Base-by-base conservation (phyloP, 257 asterid species). In the Thymus quinquecostatus region DNA sequence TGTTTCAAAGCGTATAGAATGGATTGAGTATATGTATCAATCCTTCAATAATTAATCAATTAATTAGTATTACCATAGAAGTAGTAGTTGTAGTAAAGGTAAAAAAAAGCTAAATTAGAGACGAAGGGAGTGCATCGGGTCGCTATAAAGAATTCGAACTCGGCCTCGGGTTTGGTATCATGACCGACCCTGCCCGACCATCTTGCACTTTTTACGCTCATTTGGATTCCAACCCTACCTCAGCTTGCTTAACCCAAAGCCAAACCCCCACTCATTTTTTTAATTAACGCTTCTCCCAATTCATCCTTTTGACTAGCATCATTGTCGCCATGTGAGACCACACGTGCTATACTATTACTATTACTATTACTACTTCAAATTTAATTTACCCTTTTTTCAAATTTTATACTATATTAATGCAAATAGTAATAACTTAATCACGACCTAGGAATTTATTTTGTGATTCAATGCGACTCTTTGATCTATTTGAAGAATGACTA, bases 281-380 rank as follows among this genome's bases (percentile, higher is more conserved):
- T 10, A 80, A 58, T 43, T 11, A 28, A 69, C 76, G 71, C 73
- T 14, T 74, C 40, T 66, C 62, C 70, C 72, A 41, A 54, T 74
- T 71, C 79, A 71, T 64, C 74, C 80, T 58, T 78, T 78, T 78
- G 79, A 77, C 83, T 59, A 77, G 73, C 81, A 76, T 76, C 74
- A 76, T 62, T 64, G 80, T 77, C 77, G 75, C 84, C 82, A 69
- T 80, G 80, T 82, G 84, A 68, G 50, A 60, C 79, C 79, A 40
- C 85, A 83, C 83, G 82, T 80, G 87, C 77, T 21, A 40, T 66
- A 12, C 73, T 36, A 3, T 38, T 38, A 38, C 6, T 38, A 21
- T 21, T 66, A 12, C 73, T 36, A 3, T 38, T 38, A 38, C 6
- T 38, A 21, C 21, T 10, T 29, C 60, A 14, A 14, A 53, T 53